Percentiles rank a stretch among this genome's conserved stretches.
These are phyloP conservation scores for Barnettozyma botsteinii DNA, from an alignment of 805 yeast species.

Conservation along the genomic window DNA sequence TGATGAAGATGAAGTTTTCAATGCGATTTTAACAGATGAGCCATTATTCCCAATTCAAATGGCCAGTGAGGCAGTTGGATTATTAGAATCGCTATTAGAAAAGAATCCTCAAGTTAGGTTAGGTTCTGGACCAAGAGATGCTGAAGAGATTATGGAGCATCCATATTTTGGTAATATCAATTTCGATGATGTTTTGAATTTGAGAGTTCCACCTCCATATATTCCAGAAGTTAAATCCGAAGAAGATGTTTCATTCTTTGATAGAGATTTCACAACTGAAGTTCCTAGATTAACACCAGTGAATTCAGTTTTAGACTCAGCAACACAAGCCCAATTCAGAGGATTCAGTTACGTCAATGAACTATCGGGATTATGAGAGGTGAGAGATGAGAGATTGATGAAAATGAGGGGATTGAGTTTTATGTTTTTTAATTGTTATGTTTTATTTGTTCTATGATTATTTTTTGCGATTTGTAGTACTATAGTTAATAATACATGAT, in stretches of 20 bases:
- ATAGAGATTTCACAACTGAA: slow-evolving; percentile 90
- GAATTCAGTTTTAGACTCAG: slow-evolving; percentile 75
- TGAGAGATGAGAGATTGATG: neutral
- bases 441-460: neutral
- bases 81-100: slow-evolving; percentile 83
- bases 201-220: slow-evolving; percentile 80
- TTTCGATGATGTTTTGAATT: slow-evolving; percentile 76
- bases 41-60: slow-evolving; percentile 94
- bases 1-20: slow-evolving; percentile 94
- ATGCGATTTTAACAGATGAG: slow-evolving; percentile 93
- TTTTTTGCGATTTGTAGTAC: neutral
- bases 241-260: slow-evolving; percentile 89
- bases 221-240: slow-evolving; percentile 82
- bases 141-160: slow-evolving; percentile 90
- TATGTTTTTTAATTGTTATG: neutral
- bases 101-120: slow-evolving; percentile 82
- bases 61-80: slow-evolving; percentile 95
- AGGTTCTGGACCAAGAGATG: slow-evolving; percentile 86
- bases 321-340: slow-evolving; percentile 93
- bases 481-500: neutral
- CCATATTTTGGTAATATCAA: slow-evolving; percentile 87
- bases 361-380: slow-evolving; percentile 32
- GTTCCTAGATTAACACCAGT: slow-evolving; percentile 94
- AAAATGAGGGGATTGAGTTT: neutral
- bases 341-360: slow-evolving; percentile 89